These are phyloP conservation scores for Eutypa lata DNA, from an alignment of 2,329 filamentous ascomycete genomes.

Conservation along the genomic window DNA sequence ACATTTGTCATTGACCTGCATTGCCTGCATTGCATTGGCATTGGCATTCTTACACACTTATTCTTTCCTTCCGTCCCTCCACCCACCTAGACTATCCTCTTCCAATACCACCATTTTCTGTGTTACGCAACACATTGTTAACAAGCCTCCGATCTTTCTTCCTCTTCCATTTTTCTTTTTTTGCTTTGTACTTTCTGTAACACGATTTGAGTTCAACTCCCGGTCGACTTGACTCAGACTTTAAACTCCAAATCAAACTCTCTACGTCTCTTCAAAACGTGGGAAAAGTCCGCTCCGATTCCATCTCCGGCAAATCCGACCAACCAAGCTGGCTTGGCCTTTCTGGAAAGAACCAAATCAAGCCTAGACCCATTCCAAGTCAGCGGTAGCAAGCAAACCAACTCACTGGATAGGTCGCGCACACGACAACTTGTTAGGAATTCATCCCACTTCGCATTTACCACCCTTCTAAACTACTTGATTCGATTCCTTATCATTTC, in stretches of 20 bases:
- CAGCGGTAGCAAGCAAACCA: neutral
- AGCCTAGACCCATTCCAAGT: neutral
- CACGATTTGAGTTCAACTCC: neutral
- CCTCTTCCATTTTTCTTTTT: neutral
- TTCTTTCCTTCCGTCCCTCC: neutral
- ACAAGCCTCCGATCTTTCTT: neutral
- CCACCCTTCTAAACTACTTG: constrained; percentile 8
- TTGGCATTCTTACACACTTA: neutral
- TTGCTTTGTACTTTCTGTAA: constrained; percentile 8
- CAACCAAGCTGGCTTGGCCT: neutral
- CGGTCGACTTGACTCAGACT: neutral
- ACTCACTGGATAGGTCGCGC: neutral
- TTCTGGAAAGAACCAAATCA: neutral
- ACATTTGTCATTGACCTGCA: no score
- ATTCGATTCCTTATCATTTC: constrained; percentile 4
- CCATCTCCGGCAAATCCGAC: neutral
- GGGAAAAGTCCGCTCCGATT: neutral
- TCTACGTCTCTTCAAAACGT: no score
- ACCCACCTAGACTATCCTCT: neutral
- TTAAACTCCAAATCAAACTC: neutral
- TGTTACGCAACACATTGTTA: neutral
- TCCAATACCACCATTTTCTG: neutral
- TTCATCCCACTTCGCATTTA: neutral
- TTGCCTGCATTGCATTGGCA: no score
- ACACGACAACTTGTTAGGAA: neutral